Evolutionary conservation across 148 eudicot genomes (phyloP), one percentile per base, ranked within the genome.

Genomic region (Cornus controversa): DNA sequence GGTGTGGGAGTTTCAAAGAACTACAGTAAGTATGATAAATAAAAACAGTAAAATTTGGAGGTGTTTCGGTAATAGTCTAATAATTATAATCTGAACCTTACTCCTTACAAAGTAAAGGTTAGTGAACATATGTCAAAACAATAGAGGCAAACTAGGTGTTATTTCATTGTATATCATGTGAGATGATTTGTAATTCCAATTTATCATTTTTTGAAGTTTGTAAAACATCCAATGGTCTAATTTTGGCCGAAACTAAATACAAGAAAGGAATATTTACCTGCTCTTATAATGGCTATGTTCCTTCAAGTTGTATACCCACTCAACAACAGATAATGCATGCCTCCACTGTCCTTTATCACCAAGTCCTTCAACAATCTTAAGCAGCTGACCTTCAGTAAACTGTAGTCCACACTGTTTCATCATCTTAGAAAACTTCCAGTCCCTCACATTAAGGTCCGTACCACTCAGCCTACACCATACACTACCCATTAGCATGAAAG

Each of bases 311-410:
- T 90, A 95, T n/a, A 91, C 92, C 97, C 96, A 95, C 65, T 89
- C 85, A 74, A 95, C 97, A 80, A 91, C 96, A 80, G 91, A 90
- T 68, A 85, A 78, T 24, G 99, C 97, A 80, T 89, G 94, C 83
- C 72, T 89, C 99, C 97, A 95, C 71, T 87, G 82, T 45, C 96
- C 92, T 73, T 74, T 83, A 60, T 87, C 82, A 62, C 97, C 93
- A 74, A 95, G 91, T 64, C 90, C 87, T 78, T 87, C 88, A 64
- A 95, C 85, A 84, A 95, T 85, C 86, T 78, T 91, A 73, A 95
- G 88, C 96, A 95, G 67, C 71, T 95, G 99, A 77, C 73, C 81
- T 86, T 95, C 99, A 5, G 98, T 91, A 80, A 89, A 93, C 69
- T 80, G 87, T 75, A 95, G 82, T 67, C 67, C 83, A 9, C 92